phyloP scores from a whole-genome alignment of 345 rosid species.

The Gossypium australe region DNA sequence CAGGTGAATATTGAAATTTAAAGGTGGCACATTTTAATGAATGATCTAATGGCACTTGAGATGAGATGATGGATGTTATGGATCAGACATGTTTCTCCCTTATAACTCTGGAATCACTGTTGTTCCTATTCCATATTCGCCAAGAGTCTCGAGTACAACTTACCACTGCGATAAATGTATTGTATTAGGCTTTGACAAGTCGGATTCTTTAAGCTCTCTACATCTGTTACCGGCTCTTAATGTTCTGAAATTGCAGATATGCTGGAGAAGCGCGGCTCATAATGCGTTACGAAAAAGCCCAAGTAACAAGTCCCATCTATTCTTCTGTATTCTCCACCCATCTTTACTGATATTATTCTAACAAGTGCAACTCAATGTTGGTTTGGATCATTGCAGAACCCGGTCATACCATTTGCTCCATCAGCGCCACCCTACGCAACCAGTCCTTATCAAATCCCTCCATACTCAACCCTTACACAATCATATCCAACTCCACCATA shows the following conservation, averaged over 20 bases:
- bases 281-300: conserved; percentile 61
- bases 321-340: background rate
- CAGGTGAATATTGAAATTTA: conserved; percentile 35
- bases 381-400: conserved; percentile 39
- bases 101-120: background rate
- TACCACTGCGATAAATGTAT: no score
- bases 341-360: background rate
- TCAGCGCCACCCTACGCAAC: conserved; percentile 20
- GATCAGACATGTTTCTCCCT: background rate
- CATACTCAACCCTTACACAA: background rate
- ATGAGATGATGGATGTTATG: no score
- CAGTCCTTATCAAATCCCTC: background rate
- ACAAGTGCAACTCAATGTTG: background rate
- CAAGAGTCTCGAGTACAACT: background rate
- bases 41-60: background rate
- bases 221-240: background rate
- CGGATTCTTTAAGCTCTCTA: no score
- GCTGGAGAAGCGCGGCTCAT: conserved; percentile 84
- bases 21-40: background rate
- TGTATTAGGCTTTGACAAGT: no score
- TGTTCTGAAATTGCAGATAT: conserved; percentile 34
- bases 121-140: background rate
- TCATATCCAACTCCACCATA: conserved; percentile 18
- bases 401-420: conserved; percentile 18
- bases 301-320: conserved; percentile 29